Conservation (phyloP, 1,284 basidiomycete species). For the Fomitopsis palustris region DNA sequence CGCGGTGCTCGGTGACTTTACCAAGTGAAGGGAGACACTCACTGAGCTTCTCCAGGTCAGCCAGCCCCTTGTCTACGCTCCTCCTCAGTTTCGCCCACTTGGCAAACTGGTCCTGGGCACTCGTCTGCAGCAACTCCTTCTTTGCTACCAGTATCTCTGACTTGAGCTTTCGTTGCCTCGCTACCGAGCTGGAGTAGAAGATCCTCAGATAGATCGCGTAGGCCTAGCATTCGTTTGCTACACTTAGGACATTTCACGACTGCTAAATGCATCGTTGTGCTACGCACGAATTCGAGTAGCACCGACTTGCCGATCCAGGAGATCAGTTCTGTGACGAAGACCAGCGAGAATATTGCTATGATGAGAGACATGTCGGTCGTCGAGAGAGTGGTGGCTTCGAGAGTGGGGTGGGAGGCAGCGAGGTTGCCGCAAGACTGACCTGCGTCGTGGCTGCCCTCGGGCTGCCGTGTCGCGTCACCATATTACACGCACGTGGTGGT, state of each 20-base stretch:
- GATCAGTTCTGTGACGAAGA: conserved; percentile 78
- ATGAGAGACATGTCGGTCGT: conserved; percentile 65
- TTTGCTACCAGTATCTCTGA: conserved; percentile 76
- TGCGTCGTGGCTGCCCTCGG: background rate
- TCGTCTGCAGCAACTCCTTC: conserved; percentile 85
- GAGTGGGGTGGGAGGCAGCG: background rate
- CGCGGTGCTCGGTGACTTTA: background rate
- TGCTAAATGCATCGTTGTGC: background rate
- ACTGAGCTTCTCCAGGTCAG: conserved; percentile 93
- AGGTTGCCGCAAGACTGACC: background rate
- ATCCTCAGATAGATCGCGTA: conserved; percentile 68
- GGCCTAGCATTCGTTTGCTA: conserved; percentile 39
- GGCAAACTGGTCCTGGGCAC: conserved; percentile 96
- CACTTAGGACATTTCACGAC: conserved; percentile 1
- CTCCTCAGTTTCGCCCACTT: conserved; percentile 96
- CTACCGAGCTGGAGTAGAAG: conserved; percentile 52
- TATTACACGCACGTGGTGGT: background rate
- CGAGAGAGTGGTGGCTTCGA: background rate
- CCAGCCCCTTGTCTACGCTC: conserved; percentile 90
- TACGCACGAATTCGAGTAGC: conserved; percentile 66
- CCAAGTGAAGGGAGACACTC: conserved; percentile 33
- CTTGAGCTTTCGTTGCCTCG: conserved; percentile 68
- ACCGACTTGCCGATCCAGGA: conserved; percentile 86
- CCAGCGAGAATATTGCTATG: conserved; percentile 75
- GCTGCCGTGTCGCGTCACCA: conserved; percentile 1